A percentile compares a stretch with the other conserved stretches of the same genome.
These are phyloP conservation scores for Nakaseomyces uthaithaninus DNA, from an alignment of 1,139 yeast genomes.

Conservation along the genomic window DNA sequence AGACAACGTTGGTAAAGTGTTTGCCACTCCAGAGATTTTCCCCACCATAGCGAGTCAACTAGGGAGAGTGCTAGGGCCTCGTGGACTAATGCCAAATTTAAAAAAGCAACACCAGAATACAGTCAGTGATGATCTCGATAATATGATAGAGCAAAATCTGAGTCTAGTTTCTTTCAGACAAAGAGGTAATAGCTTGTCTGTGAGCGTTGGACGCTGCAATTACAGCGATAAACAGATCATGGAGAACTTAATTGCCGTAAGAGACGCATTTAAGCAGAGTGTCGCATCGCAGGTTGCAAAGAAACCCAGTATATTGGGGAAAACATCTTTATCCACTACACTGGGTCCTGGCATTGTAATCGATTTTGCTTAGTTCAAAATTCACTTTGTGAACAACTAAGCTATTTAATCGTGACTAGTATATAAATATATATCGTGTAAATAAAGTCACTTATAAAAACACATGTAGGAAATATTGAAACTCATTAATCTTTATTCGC, in stretches of 20 bases:
- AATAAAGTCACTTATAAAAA: neutral
- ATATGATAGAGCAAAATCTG: constrained; percentile 45
- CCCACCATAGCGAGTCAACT: constrained; percentile 48
- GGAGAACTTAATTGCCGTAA: constrained; percentile 62
- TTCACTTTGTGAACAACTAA: constrained; percentile 25
- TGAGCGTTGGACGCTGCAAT: constrained; percentile 72
- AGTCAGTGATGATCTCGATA: constrained; percentile 57
- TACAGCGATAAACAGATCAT: constrained; percentile 73
- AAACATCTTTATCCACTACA: constrained; percentile 61
- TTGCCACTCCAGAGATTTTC: constrained; percentile 78
- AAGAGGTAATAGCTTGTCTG: constrained; percentile 45
- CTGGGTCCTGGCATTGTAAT: constrained; percentile 77
- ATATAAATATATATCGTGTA: constrained; percentile 7
- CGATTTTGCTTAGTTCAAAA: constrained; percentile 37
- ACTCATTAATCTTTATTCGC: neutral
- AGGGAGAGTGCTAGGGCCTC: constrained; percentile 79
- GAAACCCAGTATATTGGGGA: constrained; percentile 65
- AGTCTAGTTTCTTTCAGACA: constrained; percentile 72
- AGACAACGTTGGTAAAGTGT: constrained; percentile 58
- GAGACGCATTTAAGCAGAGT: constrained; percentile 54
- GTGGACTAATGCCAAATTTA: constrained; percentile 78
- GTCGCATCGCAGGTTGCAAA: constrained; percentile 50
- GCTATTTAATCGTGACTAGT: constrained; percentile 3
- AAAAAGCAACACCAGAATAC: constrained; percentile 62
- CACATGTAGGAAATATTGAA: constrained; percentile 3